These are phyloP conservation scores for Magnolia changhungtana DNA, from an alignment of 164 flowering plant species.

Conservation along the genomic window DNA sequence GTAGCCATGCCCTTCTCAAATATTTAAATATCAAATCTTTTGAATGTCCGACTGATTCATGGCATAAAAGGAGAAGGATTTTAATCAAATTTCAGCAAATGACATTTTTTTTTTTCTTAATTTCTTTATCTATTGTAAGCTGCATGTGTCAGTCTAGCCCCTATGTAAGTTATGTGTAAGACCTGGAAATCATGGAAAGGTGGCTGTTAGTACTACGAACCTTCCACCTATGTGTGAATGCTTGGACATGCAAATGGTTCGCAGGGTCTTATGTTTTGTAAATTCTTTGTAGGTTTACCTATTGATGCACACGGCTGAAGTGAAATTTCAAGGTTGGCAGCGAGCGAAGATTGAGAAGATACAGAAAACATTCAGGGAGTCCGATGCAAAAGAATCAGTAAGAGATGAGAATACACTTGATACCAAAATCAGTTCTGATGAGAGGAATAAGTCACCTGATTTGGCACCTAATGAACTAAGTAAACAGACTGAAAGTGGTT, in stretches of 20 bases:
- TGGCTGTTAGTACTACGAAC: too few species aligned
- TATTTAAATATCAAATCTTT: neutral
- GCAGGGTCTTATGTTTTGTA: slow-evolving; percentile 5
- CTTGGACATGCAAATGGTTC: neutral
- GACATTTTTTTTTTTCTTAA: too few species aligned
- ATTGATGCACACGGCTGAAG: slow-evolving; percentile 70
- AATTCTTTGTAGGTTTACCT: slow-evolving; percentile 57
- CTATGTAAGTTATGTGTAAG: neutral
- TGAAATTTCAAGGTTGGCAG: slow-evolving; percentile 43
- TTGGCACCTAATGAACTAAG: slow-evolving; percentile 24
- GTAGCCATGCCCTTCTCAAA: neutral
- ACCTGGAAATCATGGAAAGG: too few species aligned
- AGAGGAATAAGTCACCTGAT: slow-evolving; percentile 33
- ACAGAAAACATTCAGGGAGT: slow-evolving; percentile 27
- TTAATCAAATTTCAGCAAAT: too few species aligned
- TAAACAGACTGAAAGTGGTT: slow-evolving; percentile 23
- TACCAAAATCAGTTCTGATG: slow-evolving; percentile 17
- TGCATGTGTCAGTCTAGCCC: neutral
- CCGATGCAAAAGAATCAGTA: slow-evolving; percentile 25
- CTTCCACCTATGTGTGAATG: neutral
- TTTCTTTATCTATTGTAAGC: neutral
- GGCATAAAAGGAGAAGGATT: neutral
- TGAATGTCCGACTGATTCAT: neutral
- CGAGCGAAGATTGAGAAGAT: slow-evolving; percentile 29
- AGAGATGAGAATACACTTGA: slow-evolving; percentile 18